Percentiles rank a stretch among this genome's conserved stretches.
phyloP scores from a whole-genome alignment of 768 basidiomycete species.

The Amanita rubescens region DNA sequence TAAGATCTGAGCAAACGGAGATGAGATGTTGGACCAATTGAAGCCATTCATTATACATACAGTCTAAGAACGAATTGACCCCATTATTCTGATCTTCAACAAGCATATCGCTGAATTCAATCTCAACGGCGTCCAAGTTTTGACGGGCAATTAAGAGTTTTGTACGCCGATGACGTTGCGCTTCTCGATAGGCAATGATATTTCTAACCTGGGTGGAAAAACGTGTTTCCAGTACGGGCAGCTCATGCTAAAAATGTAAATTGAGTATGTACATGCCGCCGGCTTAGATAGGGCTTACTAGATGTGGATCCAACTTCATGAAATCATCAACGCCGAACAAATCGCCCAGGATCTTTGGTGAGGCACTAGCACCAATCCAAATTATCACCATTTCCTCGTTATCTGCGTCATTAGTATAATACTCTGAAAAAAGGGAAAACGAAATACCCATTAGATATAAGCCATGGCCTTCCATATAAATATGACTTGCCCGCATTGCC shows the following conservation, averaged over 20 bases:
- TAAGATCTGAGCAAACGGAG: slow-evolving; percentile 29
- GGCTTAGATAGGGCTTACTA: slow-evolving; percentile 38
- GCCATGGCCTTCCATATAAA: slow-evolving; percentile 84
- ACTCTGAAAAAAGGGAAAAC: slow-evolving; percentile 9
- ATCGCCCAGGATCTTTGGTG: slow-evolving; percentile 76
- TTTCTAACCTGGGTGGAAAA: slow-evolving; percentile 83
- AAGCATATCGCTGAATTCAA: slow-evolving; percentile 96
- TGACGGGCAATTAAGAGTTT: slow-evolving; percentile 81
- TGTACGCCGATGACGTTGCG: slow-evolving; percentile 41
- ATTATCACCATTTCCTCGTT: slow-evolving; percentile 84
- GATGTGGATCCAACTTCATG: slow-evolving; percentile 54
- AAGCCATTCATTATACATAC: slow-evolving; percentile 37
- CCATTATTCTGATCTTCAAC: slow-evolving; percentile 97
- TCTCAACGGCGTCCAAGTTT: slow-evolving; percentile 85
- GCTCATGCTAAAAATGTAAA: slow-evolving; percentile 39
- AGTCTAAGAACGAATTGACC: slow-evolving; percentile 86
- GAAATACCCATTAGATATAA: slow-evolving; percentile 82
- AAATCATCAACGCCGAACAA: slow-evolving; percentile 82
- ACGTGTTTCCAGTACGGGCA: slow-evolving; percentile 65
- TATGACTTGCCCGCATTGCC: slow-evolving; percentile 75
- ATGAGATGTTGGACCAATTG: background rate
- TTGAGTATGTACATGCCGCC: background rate
- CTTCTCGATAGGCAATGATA: slow-evolving; percentile 63
- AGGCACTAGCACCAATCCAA: slow-evolving; percentile 83
- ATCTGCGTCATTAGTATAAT: slow-evolving; percentile 36